Base-by-base conservation (phyloP, 2,329 filamentous ascomycete species). In the Fusarium denticulatum region DNA sequence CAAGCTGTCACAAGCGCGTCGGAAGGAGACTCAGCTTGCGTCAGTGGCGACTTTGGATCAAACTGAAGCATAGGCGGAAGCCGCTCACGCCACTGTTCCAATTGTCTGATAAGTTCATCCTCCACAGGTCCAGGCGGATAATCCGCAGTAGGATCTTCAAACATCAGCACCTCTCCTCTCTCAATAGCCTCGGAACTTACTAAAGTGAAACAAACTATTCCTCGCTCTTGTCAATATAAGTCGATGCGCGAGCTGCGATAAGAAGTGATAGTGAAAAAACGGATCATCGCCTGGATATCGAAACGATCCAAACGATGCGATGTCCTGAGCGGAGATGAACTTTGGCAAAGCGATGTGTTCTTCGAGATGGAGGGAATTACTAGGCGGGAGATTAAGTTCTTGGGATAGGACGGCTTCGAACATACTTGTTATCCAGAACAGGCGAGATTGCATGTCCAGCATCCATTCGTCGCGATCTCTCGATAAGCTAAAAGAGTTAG, bases 401-500 rank as follows among this genome's bases (percentile, higher is more conserved):
- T 74, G 71, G 0, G 71, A 74, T 1, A 74, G 64, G 2, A 74
- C 72, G 1, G 72, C 71, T 63, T 72, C 71, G 1, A 74, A 74
- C 71, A 74, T 74, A 49, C 71, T 74, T 14, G 72, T 74, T n/a
- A 74, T 74, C 72, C 72, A 74, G 18, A 74, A 74, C 1, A 74
- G 64, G 3, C 72, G 68, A 2, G 72, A 74, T 7, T 74, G 72
- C 72, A 74, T 74, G 20, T 74, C 72, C 0, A 74, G 60, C 72
- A 74, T 74, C 72, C 72, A 74, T 18, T 74, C 71, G 0, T 74
- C 72, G 0, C 72, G 67, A 1, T 74, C 72, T 20, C 64, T 8
- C 0, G 72, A 65, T 4, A 62, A 9, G 2, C 71, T 74, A 18
- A 1, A 1, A 5, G 8, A 6, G 37, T 74, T 13, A 69, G 40